Conservation (phyloP, 768 basidiomycete genomes). For the Neoboletus subvelutipes region DNA sequence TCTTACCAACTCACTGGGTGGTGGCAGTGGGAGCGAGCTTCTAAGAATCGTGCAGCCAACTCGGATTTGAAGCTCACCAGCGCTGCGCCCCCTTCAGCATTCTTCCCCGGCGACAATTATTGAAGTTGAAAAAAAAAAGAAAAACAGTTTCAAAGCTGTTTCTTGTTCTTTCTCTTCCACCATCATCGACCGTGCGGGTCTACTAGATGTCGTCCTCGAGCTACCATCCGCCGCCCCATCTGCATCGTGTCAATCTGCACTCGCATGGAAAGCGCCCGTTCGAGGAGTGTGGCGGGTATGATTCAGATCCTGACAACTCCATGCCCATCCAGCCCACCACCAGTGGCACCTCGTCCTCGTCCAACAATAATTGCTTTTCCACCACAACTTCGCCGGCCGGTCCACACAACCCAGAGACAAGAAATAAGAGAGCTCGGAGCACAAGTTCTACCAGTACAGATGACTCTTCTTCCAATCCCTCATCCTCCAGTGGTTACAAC, state of each 20-base stretch:
- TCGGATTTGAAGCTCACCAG: neutral
- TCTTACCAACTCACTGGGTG: constrained; percentile 3
- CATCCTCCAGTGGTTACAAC: constrained; percentile 36
- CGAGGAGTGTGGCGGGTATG: constrained; percentile 35
- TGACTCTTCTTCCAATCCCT: constrained; percentile 27
- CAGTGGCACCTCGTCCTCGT: constrained; percentile 30
- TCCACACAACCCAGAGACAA: constrained; percentile 44
- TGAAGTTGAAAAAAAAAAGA: constrained; percentile 15
- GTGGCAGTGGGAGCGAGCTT: constrained; percentile 12
- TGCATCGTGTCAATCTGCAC: constrained; percentile 26
- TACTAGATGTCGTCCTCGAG: constrained; percentile 24
- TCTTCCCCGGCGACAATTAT: neutral
- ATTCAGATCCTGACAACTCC: constrained; percentile 30
- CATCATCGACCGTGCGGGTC: constrained; percentile 19
- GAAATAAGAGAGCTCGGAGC: constrained; percentile 59
- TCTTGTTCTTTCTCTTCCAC: constrained; percentile 8
- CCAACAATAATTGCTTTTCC: constrained; percentile 12
- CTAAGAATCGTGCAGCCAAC: constrained; percentile 11
- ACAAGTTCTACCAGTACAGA: constrained; percentile 47
- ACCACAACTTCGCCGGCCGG: constrained; percentile 1
- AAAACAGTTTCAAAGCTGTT: neutral
- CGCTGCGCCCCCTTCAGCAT: constrained; percentile 1
- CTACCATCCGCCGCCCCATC: constrained; percentile 24
- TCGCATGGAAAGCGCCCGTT: constrained; percentile 34
- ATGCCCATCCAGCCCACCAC: constrained; percentile 26